These are phyloP conservation scores for Conoideocrella luteorostrata DNA, from an alignment of 2,329 filamentous ascomycete genomes.

Conservation along the genomic window DNA sequence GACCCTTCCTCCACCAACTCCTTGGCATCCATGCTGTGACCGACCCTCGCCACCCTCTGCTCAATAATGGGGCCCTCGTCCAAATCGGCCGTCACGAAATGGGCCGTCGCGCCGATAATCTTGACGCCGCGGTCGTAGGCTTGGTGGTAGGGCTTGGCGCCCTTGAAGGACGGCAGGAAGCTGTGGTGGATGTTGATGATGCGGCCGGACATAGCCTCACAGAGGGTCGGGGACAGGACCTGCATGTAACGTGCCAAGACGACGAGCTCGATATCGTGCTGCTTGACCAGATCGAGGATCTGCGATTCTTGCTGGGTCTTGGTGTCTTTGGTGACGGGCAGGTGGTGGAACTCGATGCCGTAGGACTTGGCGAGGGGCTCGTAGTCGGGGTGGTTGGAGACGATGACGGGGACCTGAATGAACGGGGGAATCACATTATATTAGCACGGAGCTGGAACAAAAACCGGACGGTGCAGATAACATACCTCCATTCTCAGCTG, in stretches of 20 bases:
- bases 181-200: slow-evolving; percentile 93
- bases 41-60: slow-evolving; percentile 71
- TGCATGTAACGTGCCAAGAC: slow-evolving; percentile 86
- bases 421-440: no score
- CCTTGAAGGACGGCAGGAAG: slow-evolving; percentile 83
- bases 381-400: slow-evolving; percentile 78
- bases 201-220: slow-evolving; percentile 71
- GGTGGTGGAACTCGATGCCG: slow-evolving; percentile 72
- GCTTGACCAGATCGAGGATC: slow-evolving; percentile 62
- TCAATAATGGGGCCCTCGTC: slow-evolving; percentile 87
- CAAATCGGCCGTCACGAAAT: slow-evolving; percentile 79
- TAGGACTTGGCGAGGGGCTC: slow-evolving; percentile 62
- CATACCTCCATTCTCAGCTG: slow-evolving; percentile 62
- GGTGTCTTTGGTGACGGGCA: slow-evolving; percentile 73
- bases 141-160: slow-evolving; percentile 82
- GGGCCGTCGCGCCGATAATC: slow-evolving; percentile 80
- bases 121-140: slow-evolving; percentile 81
- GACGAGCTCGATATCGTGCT: slow-evolving; percentile 69
- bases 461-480: background rate
- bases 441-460: no score
- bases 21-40: slow-evolving; percentile 70
- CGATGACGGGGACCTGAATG: slow-evolving; percentile 64
- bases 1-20: slow-evolving; percentile 73
- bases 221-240: slow-evolving; percentile 68
- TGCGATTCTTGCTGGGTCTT: slow-evolving; percentile 66